phyloP scores from a whole-genome alignment of 257 asterid species.

The Fraxinus americana region DNA sequence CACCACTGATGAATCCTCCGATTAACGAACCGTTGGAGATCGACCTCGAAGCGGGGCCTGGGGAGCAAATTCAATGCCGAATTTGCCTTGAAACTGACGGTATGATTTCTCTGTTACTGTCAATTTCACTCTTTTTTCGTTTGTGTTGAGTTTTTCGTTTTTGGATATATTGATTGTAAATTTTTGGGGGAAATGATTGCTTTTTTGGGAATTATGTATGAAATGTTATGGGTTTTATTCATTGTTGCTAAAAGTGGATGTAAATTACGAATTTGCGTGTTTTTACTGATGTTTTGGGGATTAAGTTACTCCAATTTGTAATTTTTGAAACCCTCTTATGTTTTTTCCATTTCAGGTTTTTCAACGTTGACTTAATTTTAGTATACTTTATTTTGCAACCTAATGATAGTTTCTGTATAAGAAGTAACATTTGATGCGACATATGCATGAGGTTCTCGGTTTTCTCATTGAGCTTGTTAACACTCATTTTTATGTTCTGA shows the following conservation, averaged over 20 bases:
- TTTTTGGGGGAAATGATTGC: neutral
- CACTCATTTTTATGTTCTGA: neutral
- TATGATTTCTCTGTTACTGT: slow-evolving; percentile 20
- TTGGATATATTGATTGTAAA: neutral
- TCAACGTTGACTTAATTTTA: neutral
- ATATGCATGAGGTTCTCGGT: too few species aligned
- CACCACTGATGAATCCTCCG: slow-evolving; percentile 77
- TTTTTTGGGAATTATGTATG: neutral
- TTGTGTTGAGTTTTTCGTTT: slow-evolving; percentile 1
- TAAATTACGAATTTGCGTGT: neutral
- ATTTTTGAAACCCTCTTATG: neutral
- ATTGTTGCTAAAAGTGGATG: slow-evolving; percentile 16
- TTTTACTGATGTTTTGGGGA: neutral
- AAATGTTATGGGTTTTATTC: slow-evolving; percentile 10
- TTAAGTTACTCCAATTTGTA: neutral
- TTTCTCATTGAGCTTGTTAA: neutral
- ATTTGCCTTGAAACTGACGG: slow-evolving; percentile 97
- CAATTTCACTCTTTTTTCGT: neutral
- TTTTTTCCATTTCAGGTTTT: neutral
- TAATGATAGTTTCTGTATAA: neutral
- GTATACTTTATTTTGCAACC: neutral
- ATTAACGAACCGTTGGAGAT: slow-evolving; percentile 63
- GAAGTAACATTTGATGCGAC: too few species aligned
- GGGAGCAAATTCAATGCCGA: slow-evolving; percentile 95
- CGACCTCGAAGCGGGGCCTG: slow-evolving; percentile 95